These are phyloP conservation scores for Jacaranda copaia DNA, from an alignment of 257 asterid species.

Conservation along the genomic window DNA sequence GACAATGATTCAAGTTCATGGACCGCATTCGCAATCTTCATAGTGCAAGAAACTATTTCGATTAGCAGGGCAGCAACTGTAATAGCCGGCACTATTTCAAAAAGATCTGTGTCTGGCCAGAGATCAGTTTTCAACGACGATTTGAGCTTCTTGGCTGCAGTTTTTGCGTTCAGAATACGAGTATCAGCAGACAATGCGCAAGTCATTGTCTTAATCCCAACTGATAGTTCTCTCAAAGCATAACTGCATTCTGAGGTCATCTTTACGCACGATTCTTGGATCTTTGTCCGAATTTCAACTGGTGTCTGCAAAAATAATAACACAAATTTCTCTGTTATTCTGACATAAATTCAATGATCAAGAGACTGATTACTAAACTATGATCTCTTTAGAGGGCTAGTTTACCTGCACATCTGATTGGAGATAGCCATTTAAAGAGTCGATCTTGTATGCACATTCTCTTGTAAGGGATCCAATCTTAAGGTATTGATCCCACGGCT, in stretches of 20 bases:
- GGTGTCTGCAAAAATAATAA: conserved; percentile 42
- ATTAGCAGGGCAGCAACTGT: conserved; percentile 59
- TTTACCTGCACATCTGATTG: conserved; percentile 56
- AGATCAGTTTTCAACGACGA: conserved; percentile 31
- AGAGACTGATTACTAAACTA: neutral
- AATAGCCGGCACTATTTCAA: conserved; percentile 43
- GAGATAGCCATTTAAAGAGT: conserved; percentile 55
- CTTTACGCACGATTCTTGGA: conserved; percentile 52
- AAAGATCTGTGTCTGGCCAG: conserved; percentile 48
- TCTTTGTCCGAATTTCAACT: conserved; percentile 37
- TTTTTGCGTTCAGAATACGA: conserved; percentile 42
- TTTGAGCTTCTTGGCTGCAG: conserved; percentile 46
- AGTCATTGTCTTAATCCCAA: conserved; percentile 53
- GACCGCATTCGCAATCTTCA: conserved; percentile 53
- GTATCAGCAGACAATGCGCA: conserved; percentile 29
- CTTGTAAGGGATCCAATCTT: conserved; percentile 57
- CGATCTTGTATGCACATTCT: conserved; percentile 65
- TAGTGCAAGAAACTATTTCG: conserved; percentile 54
- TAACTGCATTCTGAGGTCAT: conserved; percentile 57
- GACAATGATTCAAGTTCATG: conserved; percentile 55
- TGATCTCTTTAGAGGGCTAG: neutral
- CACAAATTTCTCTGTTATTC: neutral
- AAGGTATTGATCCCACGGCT: conserved; percentile 75
- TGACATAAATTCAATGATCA: neutral
- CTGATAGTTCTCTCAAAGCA: conserved; percentile 54